phyloP scores from a whole-genome alignment of 2,329 filamentous ascomycete species.

The Sclerotinia borealis region DNA sequence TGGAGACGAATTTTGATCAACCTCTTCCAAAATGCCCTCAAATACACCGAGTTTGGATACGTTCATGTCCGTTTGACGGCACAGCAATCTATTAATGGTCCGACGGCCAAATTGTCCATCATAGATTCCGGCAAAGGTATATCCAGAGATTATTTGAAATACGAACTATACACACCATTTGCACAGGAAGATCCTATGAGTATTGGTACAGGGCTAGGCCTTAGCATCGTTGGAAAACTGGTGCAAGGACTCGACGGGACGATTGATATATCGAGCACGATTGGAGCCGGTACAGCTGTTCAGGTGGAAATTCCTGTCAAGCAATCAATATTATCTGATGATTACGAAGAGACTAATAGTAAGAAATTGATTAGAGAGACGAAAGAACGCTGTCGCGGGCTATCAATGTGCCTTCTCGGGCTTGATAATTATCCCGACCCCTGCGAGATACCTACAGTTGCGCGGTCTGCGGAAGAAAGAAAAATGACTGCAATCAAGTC shows the following conservation, averaged over 20 bases:
- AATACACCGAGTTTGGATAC: slow-evolving; percentile 49
- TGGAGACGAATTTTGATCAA: slow-evolving; percentile 51
- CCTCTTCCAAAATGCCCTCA: slow-evolving; percentile 54
- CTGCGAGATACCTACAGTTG: slow-evolving; percentile 14
- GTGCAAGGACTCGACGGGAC: slow-evolving; percentile 53
- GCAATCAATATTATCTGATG: not conserved
- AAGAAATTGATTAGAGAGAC: slow-evolving; percentile 13
- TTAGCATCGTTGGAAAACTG: slow-evolving; percentile 55
- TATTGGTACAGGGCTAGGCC: slow-evolving; percentile 53
- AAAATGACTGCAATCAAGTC: slow-evolving; percentile 16
- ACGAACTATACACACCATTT: slow-evolving; percentile 54
- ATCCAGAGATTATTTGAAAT: slow-evolving; percentile 51
- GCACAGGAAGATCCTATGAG: slow-evolving; percentile 55
- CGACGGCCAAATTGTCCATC: slow-evolving; percentile 38
- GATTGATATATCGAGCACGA: slow-evolving; percentile 51
- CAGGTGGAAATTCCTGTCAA: slow-evolving; percentile 40
- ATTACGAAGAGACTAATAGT: not conserved
- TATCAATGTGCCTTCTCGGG: slow-evolving; percentile 19
- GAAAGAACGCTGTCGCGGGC: slow-evolving; percentile 11
- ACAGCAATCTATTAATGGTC: not conserved
- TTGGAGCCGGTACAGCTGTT: slow-evolving; percentile 48
- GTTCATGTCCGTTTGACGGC: slow-evolving; percentile 38
- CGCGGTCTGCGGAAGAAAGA: slow-evolving; percentile 12
- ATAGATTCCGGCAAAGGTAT: slow-evolving; percentile 59
- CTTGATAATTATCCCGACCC: slow-evolving; percentile 18